Evolutionary conservation across 257 asterid species (phyloP).

Genomic region (Primulina huaijiensis): DNA sequence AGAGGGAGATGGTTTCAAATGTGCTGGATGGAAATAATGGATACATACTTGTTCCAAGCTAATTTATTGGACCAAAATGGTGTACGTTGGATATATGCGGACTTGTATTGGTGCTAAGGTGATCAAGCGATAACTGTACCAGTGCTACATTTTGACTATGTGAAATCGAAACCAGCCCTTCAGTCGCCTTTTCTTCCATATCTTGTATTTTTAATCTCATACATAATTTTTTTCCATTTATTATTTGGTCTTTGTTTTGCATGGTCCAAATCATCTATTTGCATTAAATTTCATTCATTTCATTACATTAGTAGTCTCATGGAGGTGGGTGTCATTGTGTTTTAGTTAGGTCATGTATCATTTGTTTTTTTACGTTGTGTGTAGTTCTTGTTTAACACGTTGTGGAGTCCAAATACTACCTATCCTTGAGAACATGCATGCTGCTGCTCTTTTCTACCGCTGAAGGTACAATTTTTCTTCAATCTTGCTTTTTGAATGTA

Average conservation of each 20-base stretch:
- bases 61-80: no score
- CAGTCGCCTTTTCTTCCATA: not conserved
- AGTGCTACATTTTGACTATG: not conserved
- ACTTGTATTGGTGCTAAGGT: not conserved
- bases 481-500: not conserved
- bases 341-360: not conserved
- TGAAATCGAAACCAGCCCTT: not conserved
- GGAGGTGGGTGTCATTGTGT: not conserved
- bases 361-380: not conserved
- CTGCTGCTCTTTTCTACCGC: not conserved
- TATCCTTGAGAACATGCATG: not conserved
- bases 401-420: not conserved
- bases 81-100: not conserved
- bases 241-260: not conserved
- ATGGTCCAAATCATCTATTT: not conserved
- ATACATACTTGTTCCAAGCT: not conserved
- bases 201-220: not conserved
- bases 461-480: not conserved
- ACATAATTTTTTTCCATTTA: not conserved
- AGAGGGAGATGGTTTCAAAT: not conserved
- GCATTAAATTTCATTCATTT: no score
- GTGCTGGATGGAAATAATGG: not conserved
- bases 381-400: not conserved
- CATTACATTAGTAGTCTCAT: no score
- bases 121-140: not conserved